Base-by-base conservation (phyloP, 176 grass and related monocot genomes). In the Leersia perrieri region DNA sequence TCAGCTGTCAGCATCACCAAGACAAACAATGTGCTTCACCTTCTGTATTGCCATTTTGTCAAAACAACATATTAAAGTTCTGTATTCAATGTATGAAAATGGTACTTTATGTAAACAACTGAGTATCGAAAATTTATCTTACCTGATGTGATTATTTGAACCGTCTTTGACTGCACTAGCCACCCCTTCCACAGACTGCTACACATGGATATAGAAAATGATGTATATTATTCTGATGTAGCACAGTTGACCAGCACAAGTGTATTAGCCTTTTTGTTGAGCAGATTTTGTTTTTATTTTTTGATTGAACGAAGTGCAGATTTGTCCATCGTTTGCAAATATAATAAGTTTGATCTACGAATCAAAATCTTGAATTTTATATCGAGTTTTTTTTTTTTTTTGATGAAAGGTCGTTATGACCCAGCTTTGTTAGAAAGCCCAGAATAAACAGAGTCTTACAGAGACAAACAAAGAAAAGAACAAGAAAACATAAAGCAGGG, bases 131-230 rank as follows among this genome's bases (percentile, higher is more conserved):
- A 33, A 3, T 15, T 15, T 41, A 18, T 25, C 68, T 25, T 18
- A 82, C 80, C 80, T 82, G 27, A 63, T 28, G 2, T 26, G 57
- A 20, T n/a, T 18, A 11, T 34, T 63, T 47, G 68, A 82, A 34
- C 20, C 5, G n/a, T 26, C 63, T 22, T 0, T 41, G 10, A 72
- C 25, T 28, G 44, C 20, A 31, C 14, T 15, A 7, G 7, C 23
- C 40, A 47, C 38, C 41, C 38, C 68, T 10, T 63, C 57, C 4
- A 4, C 13, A 44, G 28, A 20, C 68, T 73, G 38, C 68, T 63
- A 12, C 18, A 82, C 68, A 82, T 63, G 0, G 27, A 66, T 33
- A 16, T 8, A 13, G 22, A 39, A 80, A 58, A 39, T 55, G 39
- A 39, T 33, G 29, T 28, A 28, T 80, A 67, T 7, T 41, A 35